Percentiles rank a stretch among this genome's conserved stretches.
Evolutionary conservation across 352 stramenopile genomes (phyloP).

Genomic region (Phytophthora chlamydospora): DNA sequence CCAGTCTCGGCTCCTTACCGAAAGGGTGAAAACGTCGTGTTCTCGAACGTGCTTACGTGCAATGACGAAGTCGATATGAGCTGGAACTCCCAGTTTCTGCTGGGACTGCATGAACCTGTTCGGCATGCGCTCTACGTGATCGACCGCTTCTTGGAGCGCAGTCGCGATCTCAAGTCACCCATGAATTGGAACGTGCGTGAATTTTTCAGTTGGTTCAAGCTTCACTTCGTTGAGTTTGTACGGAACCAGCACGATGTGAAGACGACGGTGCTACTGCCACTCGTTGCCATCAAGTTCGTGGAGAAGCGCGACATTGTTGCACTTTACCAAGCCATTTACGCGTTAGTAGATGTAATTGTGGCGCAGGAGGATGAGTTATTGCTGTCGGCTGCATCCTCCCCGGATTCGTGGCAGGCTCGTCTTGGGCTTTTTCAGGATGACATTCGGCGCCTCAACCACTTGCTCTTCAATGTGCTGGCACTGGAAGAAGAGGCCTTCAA

Average conservation of each 20-base stretch:
- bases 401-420: slow-evolving; percentile 49
- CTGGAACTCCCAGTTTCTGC: slow-evolving; percentile 79
- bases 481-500: slow-evolving; percentile 72
- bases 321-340: slow-evolving; percentile 71
- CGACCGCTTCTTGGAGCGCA: slow-evolving; percentile 79
- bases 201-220: slow-evolving; percentile 86
- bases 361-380: slow-evolving; percentile 61
- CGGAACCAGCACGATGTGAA: slow-evolving; percentile 78
- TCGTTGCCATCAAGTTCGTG: slow-evolving; percentile 64
- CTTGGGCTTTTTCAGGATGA: slow-evolving; percentile 64
- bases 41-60: slow-evolving; percentile 65
- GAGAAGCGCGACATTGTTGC: slow-evolving; percentile 69
- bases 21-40: slow-evolving; percentile 60
- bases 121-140: slow-evolving; percentile 84
- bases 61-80: slow-evolving; percentile 60
- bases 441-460: slow-evolving; percentile 74
- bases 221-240: slow-evolving; percentile 82
- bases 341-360: slow-evolving; percentile 62
- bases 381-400: slow-evolving; percentile 52
- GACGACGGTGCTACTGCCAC: slow-evolving; percentile 60
- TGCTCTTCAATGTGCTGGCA: slow-evolving; percentile 69
- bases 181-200: slow-evolving; percentile 64
- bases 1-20: slow-evolving; percentile 51
- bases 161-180: slow-evolving; percentile 44
- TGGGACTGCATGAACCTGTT: slow-evolving; percentile 80